Evolutionary conservation across 352 stramenopile genomes (phyloP).

Genomic region (Pythium dissotocum): DNA sequence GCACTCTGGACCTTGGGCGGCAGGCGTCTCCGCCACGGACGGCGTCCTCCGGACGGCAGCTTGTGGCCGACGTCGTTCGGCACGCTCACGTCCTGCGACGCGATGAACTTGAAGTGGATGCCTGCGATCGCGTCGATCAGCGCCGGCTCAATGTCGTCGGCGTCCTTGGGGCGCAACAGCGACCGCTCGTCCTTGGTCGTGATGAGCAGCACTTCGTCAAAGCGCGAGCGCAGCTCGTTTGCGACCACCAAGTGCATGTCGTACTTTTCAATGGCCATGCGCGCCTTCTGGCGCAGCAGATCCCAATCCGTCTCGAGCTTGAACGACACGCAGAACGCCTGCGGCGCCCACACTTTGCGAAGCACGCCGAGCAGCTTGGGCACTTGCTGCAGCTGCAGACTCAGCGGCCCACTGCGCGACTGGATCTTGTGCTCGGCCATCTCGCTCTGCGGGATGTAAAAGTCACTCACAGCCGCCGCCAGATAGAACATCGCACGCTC

Average conservation of each 20-base stretch:
- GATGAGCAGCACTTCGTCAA: constrained; percentile 89
- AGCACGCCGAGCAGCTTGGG: constrained; percentile 96
- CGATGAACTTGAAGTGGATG: constrained; percentile 77
- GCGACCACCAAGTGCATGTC: constrained; percentile 97
- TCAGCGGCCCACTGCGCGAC: constrained; percentile 68
- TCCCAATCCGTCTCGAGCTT: constrained; percentile 98
- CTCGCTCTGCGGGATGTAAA: constrained; percentile 93
- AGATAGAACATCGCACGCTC: constrained; percentile 92
- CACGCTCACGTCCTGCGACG: constrained; percentile 56
- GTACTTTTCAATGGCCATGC: constrained; percentile 93
- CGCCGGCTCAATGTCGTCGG: constrained; percentile 61
- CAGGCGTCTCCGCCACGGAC: constrained; percentile 47
- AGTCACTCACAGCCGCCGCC: constrained; percentile 98
- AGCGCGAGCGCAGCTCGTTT: constrained; percentile 95
- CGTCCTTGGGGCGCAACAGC: constrained; percentile 55
- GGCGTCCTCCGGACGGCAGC: constrained; percentile 29
- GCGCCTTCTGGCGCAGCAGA: constrained; percentile 93
- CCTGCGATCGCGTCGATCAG: constrained; percentile 65
- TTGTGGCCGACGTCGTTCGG: constrained; percentile 49
- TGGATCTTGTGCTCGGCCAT: constrained; percentile 98
- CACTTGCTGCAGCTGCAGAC: constrained; percentile 90
- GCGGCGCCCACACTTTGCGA: constrained; percentile 90
- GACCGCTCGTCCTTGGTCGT: constrained; percentile 53
- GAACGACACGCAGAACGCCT: constrained; percentile 97
- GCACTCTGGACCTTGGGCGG: constrained; percentile 41